Percentiles rank a stretch among this genome's conserved stretches.
Conservation (phyloP, 1,284 basidiomycete genomes). For the Termitomyces sp. region DNA sequence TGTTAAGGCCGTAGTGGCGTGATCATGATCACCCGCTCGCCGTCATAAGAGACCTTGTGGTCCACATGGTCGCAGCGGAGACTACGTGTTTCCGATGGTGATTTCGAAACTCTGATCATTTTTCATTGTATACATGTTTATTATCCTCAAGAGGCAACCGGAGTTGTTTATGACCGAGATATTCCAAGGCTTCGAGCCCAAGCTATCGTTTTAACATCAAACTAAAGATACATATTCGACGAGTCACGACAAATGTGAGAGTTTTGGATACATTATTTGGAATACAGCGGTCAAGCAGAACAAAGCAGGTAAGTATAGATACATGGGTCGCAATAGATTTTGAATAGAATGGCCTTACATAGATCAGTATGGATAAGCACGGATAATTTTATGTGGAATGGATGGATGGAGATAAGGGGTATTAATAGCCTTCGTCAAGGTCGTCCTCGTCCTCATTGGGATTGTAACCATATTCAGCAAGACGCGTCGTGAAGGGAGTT, state of each 20-base stretch:
- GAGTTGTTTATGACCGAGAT: neutral
- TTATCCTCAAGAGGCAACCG: neutral
- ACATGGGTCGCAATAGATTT: neutral
- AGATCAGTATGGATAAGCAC: neutral
- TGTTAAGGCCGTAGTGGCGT: neutral
- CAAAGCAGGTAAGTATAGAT: neutral
- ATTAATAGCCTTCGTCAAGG: constrained; percentile 6
- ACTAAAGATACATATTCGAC: constrained; percentile 2
- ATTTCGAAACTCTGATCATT: neutral
- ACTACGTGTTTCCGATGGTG: neutral
- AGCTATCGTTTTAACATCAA: neutral
- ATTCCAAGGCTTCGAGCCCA: neutral
- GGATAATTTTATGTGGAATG: neutral
- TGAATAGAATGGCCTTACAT: neutral
- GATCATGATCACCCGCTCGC: neutral
- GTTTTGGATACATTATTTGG: neutral
- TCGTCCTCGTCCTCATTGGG: constrained; percentile 19
- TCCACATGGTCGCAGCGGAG: neutral
- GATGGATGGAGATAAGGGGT: neutral
- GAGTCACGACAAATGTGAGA: neutral
- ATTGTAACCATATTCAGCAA: constrained; percentile 19
- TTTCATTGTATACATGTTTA: neutral
- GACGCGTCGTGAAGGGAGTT: constrained; percentile 19
- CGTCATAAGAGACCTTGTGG: neutral
- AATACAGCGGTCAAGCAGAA: neutral